Evolutionary conservation across 306 rosid genomes (phyloP).

Genomic region (Glycine tomentella): DNA sequence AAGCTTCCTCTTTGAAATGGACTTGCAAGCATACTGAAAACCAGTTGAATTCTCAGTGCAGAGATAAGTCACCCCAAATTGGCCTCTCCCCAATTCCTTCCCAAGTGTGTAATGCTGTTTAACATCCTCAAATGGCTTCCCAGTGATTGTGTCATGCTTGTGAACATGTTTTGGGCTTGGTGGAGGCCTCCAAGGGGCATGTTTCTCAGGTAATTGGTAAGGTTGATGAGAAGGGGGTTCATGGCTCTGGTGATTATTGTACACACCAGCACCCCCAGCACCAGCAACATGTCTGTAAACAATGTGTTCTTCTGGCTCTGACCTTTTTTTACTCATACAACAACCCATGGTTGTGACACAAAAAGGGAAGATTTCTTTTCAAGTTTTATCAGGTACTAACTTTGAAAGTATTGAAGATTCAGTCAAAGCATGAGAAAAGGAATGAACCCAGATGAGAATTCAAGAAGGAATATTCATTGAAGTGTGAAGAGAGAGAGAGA

Average conservation of each 20-base stretch:
- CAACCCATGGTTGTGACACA: slow-evolving; percentile 62
- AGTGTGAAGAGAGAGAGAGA: neutral
- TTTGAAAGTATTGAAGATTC: neutral
- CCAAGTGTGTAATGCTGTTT: slow-evolving; percentile 65
- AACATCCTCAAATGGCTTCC: slow-evolving; percentile 79
- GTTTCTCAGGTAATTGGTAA: too few species aligned
- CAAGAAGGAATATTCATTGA: slow-evolving; percentile 4
- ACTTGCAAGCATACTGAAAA: slow-evolving; percentile 77
- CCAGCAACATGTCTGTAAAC: too few species aligned
- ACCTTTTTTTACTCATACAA: slow-evolving; percentile 62
- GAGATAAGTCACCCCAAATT: slow-evolving; percentile 84
- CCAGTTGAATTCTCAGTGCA: slow-evolving; percentile 80
- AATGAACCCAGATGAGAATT: slow-evolving; percentile 39
- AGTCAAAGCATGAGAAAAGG: slow-evolving; percentile 14
- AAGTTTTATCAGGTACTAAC: neutral
- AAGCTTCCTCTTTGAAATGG: slow-evolving; percentile 86
- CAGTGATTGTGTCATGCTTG: slow-evolving; percentile 61
- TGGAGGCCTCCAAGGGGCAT: slow-evolving; percentile 44
- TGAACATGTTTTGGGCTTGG: slow-evolving; percentile 52
- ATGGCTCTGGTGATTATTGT: slow-evolving; percentile 47
- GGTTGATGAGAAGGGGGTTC: slow-evolving; percentile 45
- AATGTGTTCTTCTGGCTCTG: slow-evolving; percentile 47
- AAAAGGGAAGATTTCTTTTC: slow-evolving; percentile 5
- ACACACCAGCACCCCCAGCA: slow-evolving; percentile 15
- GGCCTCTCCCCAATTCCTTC: slow-evolving; percentile 90